These are phyloP conservation scores for Fusarium sp. DNA, from an alignment of 2,329 filamentous ascomycete genomes.

Conservation along the genomic window DNA sequence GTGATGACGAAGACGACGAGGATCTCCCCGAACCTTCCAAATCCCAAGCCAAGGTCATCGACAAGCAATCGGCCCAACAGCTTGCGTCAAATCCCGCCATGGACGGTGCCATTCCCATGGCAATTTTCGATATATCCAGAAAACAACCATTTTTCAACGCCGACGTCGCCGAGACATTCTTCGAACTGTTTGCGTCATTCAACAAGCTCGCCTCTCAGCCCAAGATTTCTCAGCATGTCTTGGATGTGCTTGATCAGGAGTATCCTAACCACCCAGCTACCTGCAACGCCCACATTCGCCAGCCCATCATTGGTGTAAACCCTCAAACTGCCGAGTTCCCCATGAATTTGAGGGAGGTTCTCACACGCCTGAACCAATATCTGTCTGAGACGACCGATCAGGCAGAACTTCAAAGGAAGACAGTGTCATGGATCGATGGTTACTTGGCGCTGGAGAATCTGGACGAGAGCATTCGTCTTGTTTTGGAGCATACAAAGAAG, in stretches of 20 bases:
- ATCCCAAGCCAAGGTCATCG: constrained; percentile 57
- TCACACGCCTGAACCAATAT: constrained; percentile 70
- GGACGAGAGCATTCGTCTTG: constrained; percentile 67
- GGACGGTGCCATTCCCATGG: constrained; percentile 91
- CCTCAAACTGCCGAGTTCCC: constrained; percentile 78
- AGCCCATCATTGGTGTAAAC: constrained; percentile 75
- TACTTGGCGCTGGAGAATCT: constrained; percentile 62
- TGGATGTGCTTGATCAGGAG: constrained; percentile 70
- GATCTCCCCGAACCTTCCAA: constrained; percentile 60
- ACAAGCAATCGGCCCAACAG: constrained; percentile 58
- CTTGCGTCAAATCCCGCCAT: constrained; percentile 84
- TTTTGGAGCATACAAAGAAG: constrained; percentile 65
- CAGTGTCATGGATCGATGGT: constrained; percentile 65
- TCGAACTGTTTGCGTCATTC: constrained; percentile 81
- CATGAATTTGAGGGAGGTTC: constrained; percentile 72
- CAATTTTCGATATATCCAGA: constrained; percentile 88
- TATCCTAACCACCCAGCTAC: constrained; percentile 73
- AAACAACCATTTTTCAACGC: constrained; percentile 79
- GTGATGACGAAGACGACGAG: constrained; percentile 59
- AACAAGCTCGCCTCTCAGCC: constrained; percentile 71
- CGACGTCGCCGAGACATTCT: constrained; percentile 79
- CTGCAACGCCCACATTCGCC: constrained; percentile 77
- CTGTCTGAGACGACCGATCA: constrained; percentile 60
- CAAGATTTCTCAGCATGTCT: constrained; percentile 79
- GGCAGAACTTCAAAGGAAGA: constrained; percentile 60